Base-by-base conservation (phyloP, 1,284 basidiomycete species). In the Golubevia sp. region DNA sequence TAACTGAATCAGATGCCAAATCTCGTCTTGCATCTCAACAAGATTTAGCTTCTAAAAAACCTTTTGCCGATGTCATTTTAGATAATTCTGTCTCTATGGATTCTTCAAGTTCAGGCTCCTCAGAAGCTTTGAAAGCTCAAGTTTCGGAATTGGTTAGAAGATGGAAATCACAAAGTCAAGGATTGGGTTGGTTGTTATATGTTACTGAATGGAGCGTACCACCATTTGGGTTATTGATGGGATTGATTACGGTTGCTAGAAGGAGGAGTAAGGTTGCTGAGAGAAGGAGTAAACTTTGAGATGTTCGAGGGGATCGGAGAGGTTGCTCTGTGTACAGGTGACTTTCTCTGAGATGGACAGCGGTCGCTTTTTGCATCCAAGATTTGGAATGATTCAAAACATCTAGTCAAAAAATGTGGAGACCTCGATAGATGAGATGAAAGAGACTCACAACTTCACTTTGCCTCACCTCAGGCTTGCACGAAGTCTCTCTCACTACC, bases 41-140 rank as follows among this genome's bases (percentile, higher is more conserved):
- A 48, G 61, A 70, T 0, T 67, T 83, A 13, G 53, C 64, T 13
- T 56, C 66, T 0, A 83, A 83, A 63, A 53, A 76, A 4, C 52
- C 62, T 1, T 80, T 73, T 55, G 80, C 80, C 0, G 80, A 83
- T 55, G 68, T 74, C 11, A 63, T 83, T 27, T 67, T 83, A n/a
- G 80, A 83, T 59, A 83, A 83, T 58, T 74, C 75, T 8, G 62
- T 69, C 6, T 58, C 65, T 11, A 55, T 73, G 1, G 62, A 63
- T 4, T 24, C 50, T 6, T 13, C 70, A 25, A 61, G 62, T 1
- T 63, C 55, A 5, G 21, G 61, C 18, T 67, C 71, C 2, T 66
- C 70, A 20, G 50, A 67, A 2, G 65, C 62, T 7, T 55, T 80
- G 24, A 55, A 65, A 8, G 53, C 65, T 5, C 74, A 82, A 52